Evolutionary conservation across 495 filamentous ascomycete genomes (phyloP).

Genomic region (Tetracladium marchalianum): DNA sequence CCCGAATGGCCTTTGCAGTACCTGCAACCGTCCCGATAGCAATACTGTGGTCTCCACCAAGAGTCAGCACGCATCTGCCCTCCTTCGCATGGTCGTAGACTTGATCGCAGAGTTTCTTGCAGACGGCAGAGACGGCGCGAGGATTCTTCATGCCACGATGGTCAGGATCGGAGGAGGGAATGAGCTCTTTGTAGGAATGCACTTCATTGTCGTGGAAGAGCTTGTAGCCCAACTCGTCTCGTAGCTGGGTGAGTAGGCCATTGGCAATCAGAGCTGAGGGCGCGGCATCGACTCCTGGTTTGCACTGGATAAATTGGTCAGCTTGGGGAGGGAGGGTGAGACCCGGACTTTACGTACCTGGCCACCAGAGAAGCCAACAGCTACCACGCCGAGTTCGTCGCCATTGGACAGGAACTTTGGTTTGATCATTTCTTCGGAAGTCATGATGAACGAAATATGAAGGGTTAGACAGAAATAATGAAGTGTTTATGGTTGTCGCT

Average conservation of each 20-base stretch:
- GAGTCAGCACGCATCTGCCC: constrained; percentile 81
- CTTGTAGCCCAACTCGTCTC: constrained; percentile 76
- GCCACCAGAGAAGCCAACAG: constrained; percentile 94
- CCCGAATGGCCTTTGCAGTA: constrained; percentile 71
- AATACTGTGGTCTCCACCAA: constrained; percentile 94
- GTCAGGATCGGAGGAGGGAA: constrained; percentile 64
- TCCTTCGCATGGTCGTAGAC: constrained; percentile 79
- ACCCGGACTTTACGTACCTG: constrained; percentile 49
- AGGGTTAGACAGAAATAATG: background rate
- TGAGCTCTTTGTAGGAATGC: constrained; percentile 69
- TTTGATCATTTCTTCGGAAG: constrained; percentile 59
- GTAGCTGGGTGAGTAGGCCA: constrained; percentile 76
- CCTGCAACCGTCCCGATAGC: constrained; percentile 89
- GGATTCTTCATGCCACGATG: constrained; percentile 91
- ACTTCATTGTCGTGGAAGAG: constrained; percentile 77
- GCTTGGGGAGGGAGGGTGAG: constrained; percentile 1
- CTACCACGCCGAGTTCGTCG: constrained; percentile 80
- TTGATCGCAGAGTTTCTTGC: constrained; percentile 65
- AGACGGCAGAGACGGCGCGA: constrained; percentile 80
- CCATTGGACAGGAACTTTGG: constrained; percentile 74
- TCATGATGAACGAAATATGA: constrained; percentile 31
- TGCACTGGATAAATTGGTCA: constrained; percentile 49
- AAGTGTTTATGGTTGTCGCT: background rate
- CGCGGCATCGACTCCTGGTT: constrained; percentile 85
- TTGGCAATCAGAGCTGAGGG: constrained; percentile 84